These are phyloP conservation scores for Termitomyces sp. DNA, from an alignment of 768 basidiomycete species.

Conservation along the genomic window DNA sequence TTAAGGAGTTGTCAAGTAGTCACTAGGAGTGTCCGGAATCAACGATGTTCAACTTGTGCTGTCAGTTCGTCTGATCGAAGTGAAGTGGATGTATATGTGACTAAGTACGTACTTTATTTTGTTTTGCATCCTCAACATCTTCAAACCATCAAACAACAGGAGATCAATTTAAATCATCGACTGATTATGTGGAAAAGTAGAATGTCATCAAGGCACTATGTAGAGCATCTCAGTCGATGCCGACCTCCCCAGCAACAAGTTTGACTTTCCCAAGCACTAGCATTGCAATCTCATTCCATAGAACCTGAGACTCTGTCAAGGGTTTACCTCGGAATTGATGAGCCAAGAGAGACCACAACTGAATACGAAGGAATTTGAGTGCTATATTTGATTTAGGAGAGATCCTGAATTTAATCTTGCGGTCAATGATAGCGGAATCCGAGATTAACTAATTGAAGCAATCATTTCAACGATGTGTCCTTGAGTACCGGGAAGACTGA, in stretches of 20 bases:
- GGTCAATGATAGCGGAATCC: constrained; percentile 72
- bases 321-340: constrained; percentile 63
- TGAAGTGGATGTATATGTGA: too few species aligned
- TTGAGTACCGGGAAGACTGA: not conserved
- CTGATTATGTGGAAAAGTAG: too few species aligned
- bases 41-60: not conserved
- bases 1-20: not conserved
- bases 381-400: constrained; percentile 73
- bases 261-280: constrained; percentile 55
- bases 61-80: not conserved
- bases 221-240: too few species aligned
- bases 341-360: constrained; percentile 57
- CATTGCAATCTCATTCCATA: constrained; percentile 75
- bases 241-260: constrained; percentile 27
- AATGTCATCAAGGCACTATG: too few species aligned
- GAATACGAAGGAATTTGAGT: constrained; percentile 72
- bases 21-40: not conserved
- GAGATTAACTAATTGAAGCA: constrained; percentile 56
- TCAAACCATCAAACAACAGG: too few species aligned
- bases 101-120: too few species aligned
- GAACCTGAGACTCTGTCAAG: constrained; percentile 53
- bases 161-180: too few species aligned
- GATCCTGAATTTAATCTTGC: constrained; percentile 75
- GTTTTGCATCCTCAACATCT: too few species aligned
- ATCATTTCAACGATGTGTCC: not conserved